A percentile compares a stretch with the other conserved stretches of the same genome.
These are phyloP conservation scores for Discostella stelligera DNA, from an alignment of 352 stramenopile genomes.

Conservation along the genomic window DNA sequence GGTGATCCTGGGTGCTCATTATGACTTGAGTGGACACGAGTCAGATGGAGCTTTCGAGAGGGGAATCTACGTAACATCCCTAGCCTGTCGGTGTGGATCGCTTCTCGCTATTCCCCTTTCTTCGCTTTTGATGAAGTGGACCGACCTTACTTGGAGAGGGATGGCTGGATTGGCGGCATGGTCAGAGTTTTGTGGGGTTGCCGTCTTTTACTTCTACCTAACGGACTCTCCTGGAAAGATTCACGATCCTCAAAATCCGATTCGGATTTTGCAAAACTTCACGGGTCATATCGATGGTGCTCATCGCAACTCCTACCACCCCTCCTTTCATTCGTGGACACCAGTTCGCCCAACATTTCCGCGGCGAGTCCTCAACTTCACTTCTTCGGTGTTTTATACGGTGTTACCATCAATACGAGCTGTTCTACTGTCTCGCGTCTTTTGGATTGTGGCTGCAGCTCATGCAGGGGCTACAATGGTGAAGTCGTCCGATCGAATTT, in stretches of 20 bases:
- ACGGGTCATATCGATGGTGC: constrained; percentile 1
- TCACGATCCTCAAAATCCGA: constrained; percentile 77
- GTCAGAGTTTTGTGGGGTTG: constrained; percentile 47
- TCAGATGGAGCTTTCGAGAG: constrained; percentile 61
- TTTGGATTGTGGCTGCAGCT: constrained; percentile 74
- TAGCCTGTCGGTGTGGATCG: constrained; percentile 70
- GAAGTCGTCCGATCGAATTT: constrained; percentile 63
- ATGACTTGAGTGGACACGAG: constrained; percentile 19
- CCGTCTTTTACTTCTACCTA: constrained; percentile 60
- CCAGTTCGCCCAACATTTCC: constrained; percentile 14
- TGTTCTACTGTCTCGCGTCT: constrained; percentile 63
- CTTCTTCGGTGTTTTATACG: constrained; percentile 31
- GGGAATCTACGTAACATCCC: constrained; percentile 68
- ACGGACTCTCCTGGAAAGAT: constrained; percentile 62
- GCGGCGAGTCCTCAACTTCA: constrained; percentile 22
- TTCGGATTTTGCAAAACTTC: constrained; percentile 35
- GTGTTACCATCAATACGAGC: constrained; percentile 62
- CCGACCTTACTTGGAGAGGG: constrained; percentile 46
- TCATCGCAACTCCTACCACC: constrained; percentile 16
- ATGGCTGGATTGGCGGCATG: constrained; percentile 47
- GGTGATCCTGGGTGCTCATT: constrained; percentile 41
- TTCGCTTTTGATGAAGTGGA: constrained; percentile 62
- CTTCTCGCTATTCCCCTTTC: constrained; percentile 70
- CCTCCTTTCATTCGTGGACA: constrained; percentile 18
- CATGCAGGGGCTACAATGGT: constrained; percentile 72